These are phyloP conservation scores for Phalaenopsis aphrodite DNA, from an alignment of 106 monocot species.

Conservation along the genomic window DNA sequence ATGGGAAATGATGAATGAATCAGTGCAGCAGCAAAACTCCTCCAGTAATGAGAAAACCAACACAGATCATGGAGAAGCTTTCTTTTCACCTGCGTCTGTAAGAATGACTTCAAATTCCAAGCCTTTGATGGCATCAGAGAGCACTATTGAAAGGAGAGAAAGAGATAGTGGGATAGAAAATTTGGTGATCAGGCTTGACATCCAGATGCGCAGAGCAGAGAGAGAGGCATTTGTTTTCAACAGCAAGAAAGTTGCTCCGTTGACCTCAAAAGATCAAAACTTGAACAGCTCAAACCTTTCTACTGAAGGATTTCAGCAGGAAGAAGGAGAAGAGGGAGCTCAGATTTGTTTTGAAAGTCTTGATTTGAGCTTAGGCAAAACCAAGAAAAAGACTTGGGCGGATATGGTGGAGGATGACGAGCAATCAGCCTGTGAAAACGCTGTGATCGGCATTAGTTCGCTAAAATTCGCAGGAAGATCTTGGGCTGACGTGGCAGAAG, in stretches of 20 bases:
- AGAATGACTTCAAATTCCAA: background rate
- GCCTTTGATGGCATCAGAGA: background rate
- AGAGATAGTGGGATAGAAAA: background rate
- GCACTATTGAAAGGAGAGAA: background rate
- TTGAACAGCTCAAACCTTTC: background rate
- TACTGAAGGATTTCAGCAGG: background rate
- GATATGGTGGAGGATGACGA: constrained; percentile 11
- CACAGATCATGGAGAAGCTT: background rate
- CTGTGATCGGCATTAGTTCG: background rate
- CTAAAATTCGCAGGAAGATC: background rate
- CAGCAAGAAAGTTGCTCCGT: background rate
- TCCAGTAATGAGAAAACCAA: background rate
- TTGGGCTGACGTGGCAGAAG: too few relatives aligned
- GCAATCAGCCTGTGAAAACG: background rate
- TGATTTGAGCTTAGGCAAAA: background rate
- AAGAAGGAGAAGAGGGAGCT: background rate
- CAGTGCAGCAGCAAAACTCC: background rate
- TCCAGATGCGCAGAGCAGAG: background rate
- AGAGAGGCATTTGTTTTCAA: background rate
- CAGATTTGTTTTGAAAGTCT: background rate
- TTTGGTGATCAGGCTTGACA: constrained; percentile 3
- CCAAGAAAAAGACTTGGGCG: constrained; percentile 1
- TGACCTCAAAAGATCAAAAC: background rate
- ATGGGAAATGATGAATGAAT: constrained; percentile 78
- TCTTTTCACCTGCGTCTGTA: background rate